These are phyloP conservation scores for Articulospora tetracladia DNA, from an alignment of 495 filamentous ascomycete genomes.

Conservation along the genomic window DNA sequence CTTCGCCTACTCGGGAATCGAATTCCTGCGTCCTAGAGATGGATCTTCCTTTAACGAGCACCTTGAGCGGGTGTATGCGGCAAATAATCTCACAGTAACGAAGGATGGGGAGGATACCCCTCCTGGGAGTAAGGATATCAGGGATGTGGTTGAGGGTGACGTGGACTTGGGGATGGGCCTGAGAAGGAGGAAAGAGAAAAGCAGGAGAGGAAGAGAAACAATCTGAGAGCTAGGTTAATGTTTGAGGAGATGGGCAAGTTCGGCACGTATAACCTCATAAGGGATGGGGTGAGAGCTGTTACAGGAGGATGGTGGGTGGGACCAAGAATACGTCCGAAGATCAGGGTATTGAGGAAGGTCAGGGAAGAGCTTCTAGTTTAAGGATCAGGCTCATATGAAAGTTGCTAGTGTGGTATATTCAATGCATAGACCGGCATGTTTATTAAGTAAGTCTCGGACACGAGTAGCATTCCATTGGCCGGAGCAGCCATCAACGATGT, in stretches of 20 bases:
- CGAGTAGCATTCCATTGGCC: no score
- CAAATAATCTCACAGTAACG: slow-evolving; percentile 24
- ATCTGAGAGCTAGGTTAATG: slow-evolving; percentile 11
- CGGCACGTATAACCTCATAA: slow-evolving; percentile 22
- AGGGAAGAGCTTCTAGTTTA: not conserved
- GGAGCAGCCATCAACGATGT: not conserved
- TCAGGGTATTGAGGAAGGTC: slow-evolving; percentile 50
- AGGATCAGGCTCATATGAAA: not conserved
- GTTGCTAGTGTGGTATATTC: no score
- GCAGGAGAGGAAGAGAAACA: slow-evolving; percentile 28
- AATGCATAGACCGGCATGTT: not conserved
- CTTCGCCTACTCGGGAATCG: slow-evolving; percentile 67
- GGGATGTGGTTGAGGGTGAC: slow-evolving; percentile 4
- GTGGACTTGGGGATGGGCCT: not conserved
- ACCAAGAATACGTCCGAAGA: slow-evolving; percentile 53
- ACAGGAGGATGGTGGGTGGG: slow-evolving; percentile 63
- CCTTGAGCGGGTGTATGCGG: slow-evolving; percentile 26
- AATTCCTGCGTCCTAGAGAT: slow-evolving; percentile 53
- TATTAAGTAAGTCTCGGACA: not conserved
- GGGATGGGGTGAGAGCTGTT: slow-evolving; percentile 28
- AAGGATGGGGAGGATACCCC: slow-evolving; percentile 9
- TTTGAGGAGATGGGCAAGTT: slow-evolving; percentile 13
- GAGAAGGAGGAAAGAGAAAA: slow-evolving; percentile 1
- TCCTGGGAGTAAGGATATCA: slow-evolving; percentile 20
- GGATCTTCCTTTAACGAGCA: slow-evolving; percentile 19